Evolutionary conservation across 345 rosid species (phyloP).

Genomic region (Conringia planisiliqua): DNA sequence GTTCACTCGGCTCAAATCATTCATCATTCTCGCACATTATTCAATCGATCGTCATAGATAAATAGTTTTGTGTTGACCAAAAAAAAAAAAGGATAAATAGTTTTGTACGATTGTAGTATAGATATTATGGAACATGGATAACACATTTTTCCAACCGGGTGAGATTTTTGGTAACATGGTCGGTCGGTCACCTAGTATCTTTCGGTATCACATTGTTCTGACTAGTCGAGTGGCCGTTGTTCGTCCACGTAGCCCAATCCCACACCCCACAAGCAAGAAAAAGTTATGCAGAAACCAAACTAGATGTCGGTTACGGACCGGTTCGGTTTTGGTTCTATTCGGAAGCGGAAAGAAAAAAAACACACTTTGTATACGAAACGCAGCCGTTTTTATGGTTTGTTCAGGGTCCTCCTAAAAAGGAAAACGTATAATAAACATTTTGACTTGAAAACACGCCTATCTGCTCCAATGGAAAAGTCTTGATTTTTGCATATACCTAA

Average conservation of each 20-base stretch:
- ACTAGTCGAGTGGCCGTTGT: slow-evolving; percentile 2
- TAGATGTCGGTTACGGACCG: background rate
- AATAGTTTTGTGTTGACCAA: too few species aligned
- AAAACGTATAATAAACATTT: slow-evolving; percentile 19
- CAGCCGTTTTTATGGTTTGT: background rate
- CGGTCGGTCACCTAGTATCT: background rate
- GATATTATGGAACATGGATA: too few species aligned
- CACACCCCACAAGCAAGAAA: background rate
- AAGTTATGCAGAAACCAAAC: background rate
- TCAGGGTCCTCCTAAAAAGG: background rate
- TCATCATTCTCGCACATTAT: too few species aligned
- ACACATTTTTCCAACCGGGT: background rate
- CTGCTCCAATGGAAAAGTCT: slow-evolving; percentile 31
- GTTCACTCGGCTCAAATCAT: too few species aligned
- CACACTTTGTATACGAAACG: slow-evolving; percentile 7
- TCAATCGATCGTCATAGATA: too few species aligned
- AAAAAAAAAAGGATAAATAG: too few species aligned
- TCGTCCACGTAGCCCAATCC: slow-evolving; percentile 9
- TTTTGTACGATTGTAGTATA: too few species aligned
- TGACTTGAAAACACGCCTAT: slow-evolving; percentile 6
- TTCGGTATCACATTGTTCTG: background rate
- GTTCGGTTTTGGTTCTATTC: background rate
- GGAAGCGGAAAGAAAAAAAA: background rate
- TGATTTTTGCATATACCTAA: slow-evolving; percentile 19
- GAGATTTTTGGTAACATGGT: background rate